Evolutionary conservation across 176 grass and related monocot species (phyloP), one percentile per base, ranked within the genome.

Genomic region (Triticum monococcum): DNA sequence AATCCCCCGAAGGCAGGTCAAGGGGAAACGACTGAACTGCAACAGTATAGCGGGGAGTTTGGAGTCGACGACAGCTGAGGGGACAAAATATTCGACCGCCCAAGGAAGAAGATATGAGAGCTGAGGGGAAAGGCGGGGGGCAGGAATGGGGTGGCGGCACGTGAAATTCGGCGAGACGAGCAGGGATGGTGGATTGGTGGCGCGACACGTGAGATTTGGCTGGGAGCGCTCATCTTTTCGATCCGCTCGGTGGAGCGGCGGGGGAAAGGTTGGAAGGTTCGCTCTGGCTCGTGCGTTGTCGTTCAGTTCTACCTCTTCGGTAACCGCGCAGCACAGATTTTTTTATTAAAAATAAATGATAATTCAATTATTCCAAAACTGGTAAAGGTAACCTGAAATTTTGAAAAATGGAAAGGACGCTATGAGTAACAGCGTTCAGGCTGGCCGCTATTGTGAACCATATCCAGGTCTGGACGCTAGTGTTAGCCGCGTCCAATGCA

Each of bases 131-230:
- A 14, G 25, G 2, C 2, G 12, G 12, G 38, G 37, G 22, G 3
- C 7, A 10, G 24, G 43, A 75, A 48, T 31, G 10, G n/a, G n/a
- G 14, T 12, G 38, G 70, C 41, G 38, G 52, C 17, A 72, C 25
- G 32, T 75, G 72, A 17, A 4, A 67, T 17, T 43, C 3, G 31
- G 71, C 57, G n/a, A 59, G 45, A 12, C 43, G 41, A 75, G 28
- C 17, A n/a, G 41, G 41, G 71, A 45, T 33, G 79, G 50, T n/a
- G n/a, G n/a, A n/a, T n/a, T n/a, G n/a, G n/a, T 13, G 40, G 14
- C 3, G 57, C 43, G 73, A 35, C 84, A 83, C 74, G 80, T 83
- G 89, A 90, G 73, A 66, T 78, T 57, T 73, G 43, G 89, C 38
- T 25, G 6, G 20, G 62, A 24, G 64, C n/a, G 17, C 76, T 72